These are phyloP conservation scores for Kwoniella bestiolae DNA, from an alignment of 768 basidiomycete species.

Conservation along the genomic window DNA sequence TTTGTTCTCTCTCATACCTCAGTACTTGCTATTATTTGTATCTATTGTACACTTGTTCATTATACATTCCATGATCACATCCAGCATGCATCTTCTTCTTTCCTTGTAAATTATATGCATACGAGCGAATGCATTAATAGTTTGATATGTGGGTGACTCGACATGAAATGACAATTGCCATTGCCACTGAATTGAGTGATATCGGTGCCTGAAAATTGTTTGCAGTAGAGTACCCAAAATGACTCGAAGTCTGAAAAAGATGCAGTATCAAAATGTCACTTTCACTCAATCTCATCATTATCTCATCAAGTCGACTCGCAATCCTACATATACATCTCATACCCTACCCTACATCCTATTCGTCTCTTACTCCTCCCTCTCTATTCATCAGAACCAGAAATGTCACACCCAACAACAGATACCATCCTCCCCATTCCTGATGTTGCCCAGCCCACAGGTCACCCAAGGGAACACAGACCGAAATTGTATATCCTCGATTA, in stretches of 20 bases:
- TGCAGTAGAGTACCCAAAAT: too few species aligned
- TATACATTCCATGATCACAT: too few species aligned
- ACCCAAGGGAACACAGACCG: slow-evolving; percentile 28
- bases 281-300: too few species aligned
- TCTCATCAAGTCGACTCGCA: too few species aligned
- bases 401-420: slow-evolving; percentile 19
- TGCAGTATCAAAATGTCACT: neutral
- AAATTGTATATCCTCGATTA: slow-evolving; percentile 89
- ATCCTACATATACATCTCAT: too few species aligned
- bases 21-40: too few species aligned
- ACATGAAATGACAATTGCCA: neutral
- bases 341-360: neutral
- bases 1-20: too few species aligned
- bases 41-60: too few species aligned
- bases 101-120: too few species aligned
- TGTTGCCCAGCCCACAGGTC: slow-evolving; percentile 44
- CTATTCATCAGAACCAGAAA: neutral
- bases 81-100: too few species aligned
- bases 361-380: neutral
- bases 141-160: too few species aligned
- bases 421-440: slow-evolving; percentile 42
- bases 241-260: neutral
- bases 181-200: neutral
- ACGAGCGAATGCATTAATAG: too few species aligned
- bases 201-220: neutral